Evolutionary conservation across 306 rosid genomes (phyloP).

Genomic region (Clitoria ternatea): DNA sequence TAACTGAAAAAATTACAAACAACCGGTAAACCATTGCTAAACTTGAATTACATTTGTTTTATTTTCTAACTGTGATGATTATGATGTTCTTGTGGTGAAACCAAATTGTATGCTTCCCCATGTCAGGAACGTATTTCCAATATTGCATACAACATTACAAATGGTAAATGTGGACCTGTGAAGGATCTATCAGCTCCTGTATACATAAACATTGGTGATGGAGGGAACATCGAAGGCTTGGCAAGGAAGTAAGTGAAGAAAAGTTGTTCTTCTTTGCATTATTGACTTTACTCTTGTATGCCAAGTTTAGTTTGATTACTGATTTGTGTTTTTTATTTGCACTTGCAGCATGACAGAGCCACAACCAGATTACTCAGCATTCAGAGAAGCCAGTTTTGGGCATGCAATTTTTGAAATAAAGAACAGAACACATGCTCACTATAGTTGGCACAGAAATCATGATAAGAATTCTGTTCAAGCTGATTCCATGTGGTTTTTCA

Average conservation of each 20-base stretch:
- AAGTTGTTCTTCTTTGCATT: background rate
- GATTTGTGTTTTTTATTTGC: background rate
- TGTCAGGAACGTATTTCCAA: constrained; percentile 69
- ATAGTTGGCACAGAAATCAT: constrained; percentile 62
- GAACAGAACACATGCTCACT: constrained; percentile 75
- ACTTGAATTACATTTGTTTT: too few relatives aligned
- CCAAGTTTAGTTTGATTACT: background rate
- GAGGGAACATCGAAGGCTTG: constrained; percentile 76
- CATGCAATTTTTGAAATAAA: constrained; percentile 60
- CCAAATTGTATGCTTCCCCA: background rate
- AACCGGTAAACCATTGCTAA: too few relatives aligned
- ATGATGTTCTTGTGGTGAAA: background rate
- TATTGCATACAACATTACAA: constrained; percentile 48
- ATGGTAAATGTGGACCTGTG: constrained; percentile 51
- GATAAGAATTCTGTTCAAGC: constrained; percentile 57
- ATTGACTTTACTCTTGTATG: background rate
- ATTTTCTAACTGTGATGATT: too few relatives aligned
- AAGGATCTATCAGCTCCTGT: constrained; percentile 69
- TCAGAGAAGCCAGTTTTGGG: constrained; percentile 69
- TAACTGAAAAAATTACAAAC: too few relatives aligned
- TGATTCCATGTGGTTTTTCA: constrained; percentile 61
- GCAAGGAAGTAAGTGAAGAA: constrained; percentile 46
- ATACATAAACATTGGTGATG: constrained; percentile 74
- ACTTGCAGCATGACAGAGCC: constrained; percentile 63
- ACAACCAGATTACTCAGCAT: constrained; percentile 65